Percentiles rank a stretch among this genome's conserved stretches.
Conservation (phyloP, 805 yeast species). For the Yamadazyma tumulicola region DNA sequence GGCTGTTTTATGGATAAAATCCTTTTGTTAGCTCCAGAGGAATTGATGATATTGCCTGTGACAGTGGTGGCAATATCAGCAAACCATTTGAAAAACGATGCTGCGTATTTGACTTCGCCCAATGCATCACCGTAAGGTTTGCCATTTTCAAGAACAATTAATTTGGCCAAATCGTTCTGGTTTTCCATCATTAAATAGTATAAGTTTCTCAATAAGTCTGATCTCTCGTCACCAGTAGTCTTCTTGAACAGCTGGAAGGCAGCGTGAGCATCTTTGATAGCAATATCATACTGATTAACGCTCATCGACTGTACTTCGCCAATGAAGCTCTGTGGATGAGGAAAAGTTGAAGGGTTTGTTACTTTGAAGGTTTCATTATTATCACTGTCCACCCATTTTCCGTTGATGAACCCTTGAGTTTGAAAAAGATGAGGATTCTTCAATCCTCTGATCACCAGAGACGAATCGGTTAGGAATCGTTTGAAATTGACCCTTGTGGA, state of each 20-base stretch:
- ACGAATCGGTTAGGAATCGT: constrained; percentile 5
- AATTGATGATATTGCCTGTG: constrained; percentile 63
- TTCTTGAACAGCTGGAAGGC: constrained; percentile 53
- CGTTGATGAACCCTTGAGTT: constrained; percentile 66
- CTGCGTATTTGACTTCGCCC: constrained; percentile 66
- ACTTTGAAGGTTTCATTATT: constrained; percentile 55
- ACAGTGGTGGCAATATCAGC: constrained; percentile 76
- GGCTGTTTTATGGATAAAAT: constrained; percentile 67
- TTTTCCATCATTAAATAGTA: constrained; percentile 53
- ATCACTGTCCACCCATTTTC: constrained; percentile 59
- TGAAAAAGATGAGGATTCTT: constrained; percentile 12
- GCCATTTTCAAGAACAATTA: constrained; percentile 71
- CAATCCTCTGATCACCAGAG: constrained; percentile 6
- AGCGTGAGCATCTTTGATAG: constrained; percentile 51
- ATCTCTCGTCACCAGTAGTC: constrained; percentile 55
- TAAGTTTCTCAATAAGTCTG: constrained; percentile 49
- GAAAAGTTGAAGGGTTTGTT: constrained; percentile 65
- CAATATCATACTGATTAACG: constrained; percentile 43
- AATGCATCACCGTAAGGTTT: constrained; percentile 67
- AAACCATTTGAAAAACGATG: constrained; percentile 86
- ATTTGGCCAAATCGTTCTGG: constrained; percentile 59
- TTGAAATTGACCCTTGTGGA: no score
- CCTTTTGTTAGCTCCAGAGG: constrained; percentile 45
- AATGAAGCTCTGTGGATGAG: constrained; percentile 34
- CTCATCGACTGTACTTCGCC: constrained; percentile 56